Conservation (phyloP, 495 filamentous ascomycete genomes). For the Amphirosellinia nigrospora region DNA sequence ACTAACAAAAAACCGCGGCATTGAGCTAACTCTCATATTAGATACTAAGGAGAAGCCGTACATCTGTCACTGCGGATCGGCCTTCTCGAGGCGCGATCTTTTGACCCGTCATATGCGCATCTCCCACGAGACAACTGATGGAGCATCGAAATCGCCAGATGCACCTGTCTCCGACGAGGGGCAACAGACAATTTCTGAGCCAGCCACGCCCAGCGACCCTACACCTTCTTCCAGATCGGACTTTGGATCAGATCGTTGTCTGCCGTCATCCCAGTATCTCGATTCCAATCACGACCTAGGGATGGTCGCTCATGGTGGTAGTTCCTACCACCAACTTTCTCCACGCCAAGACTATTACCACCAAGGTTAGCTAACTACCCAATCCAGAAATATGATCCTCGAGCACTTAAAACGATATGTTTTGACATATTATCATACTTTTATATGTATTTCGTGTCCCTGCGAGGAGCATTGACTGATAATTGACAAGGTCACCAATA, state of each 20-base stretch:
- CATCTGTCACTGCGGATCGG: conserved; percentile 60
- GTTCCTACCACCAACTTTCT: conserved; percentile 36
- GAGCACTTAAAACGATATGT: not conserved
- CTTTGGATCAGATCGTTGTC: conserved; percentile 30
- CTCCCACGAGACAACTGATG: conserved; percentile 40
- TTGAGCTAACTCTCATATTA: conserved; percentile 36
- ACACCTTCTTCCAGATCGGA: conserved; percentile 33
- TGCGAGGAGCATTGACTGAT: conserved; percentile 27
- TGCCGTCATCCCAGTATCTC: conserved; percentile 36
- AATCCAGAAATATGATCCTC: not conserved
- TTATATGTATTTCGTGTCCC: not conserved
- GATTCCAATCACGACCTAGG: conserved; percentile 33
- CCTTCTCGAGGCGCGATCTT: conserved; percentile 60
- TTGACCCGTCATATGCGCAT: conserved; percentile 58
- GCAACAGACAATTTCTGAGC: conserved; percentile 37
- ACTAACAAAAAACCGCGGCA: conserved; percentile 14
- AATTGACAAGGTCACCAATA: conserved; percentile 35
- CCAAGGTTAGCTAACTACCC: conserved; percentile 37
- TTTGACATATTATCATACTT: not conserved
- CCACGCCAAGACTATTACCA: conserved; percentile 37
- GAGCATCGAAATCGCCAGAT: conserved; percentile 40
- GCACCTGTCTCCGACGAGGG: conserved; percentile 38
- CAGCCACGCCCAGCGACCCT: conserved; percentile 37
- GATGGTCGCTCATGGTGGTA: conserved; percentile 32
- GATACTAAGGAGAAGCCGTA: conserved; percentile 64